phyloP scores from a whole-genome alignment of 495 filamentous ascomycete species.

The Lentithecium fluviatile region DNA sequence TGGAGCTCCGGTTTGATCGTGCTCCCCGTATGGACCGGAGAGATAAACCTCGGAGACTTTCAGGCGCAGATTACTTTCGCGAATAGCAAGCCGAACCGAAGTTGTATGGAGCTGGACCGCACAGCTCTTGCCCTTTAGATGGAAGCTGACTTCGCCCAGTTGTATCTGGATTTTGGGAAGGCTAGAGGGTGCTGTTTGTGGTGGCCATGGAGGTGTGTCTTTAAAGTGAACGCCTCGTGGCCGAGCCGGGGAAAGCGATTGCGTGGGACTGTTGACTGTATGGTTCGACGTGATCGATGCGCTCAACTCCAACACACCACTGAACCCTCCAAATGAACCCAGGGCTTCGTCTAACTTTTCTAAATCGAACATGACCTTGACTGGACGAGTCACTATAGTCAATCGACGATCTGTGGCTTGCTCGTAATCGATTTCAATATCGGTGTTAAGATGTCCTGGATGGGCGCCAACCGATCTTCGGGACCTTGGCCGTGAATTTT shows the following conservation, averaged over 20 bases:
- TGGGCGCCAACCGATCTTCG: constrained; percentile 16
- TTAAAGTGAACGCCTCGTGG: constrained; percentile 75
- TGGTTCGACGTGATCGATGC: constrained; percentile 76
- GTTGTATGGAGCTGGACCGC: constrained; percentile 71
- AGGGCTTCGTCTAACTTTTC: constrained; percentile 82
- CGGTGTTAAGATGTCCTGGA: constrained; percentile 13
- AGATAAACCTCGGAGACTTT: constrained; percentile 74
- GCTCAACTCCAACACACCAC: constrained; percentile 83
- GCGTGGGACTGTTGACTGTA: constrained; percentile 48
- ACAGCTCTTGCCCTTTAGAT: constrained; percentile 73
- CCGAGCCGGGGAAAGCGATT: constrained; percentile 39
- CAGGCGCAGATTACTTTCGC: constrained; percentile 56
- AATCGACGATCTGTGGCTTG: constrained; percentile 42
- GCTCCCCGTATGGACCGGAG: constrained; percentile 62
- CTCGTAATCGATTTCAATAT: constrained; percentile 29
- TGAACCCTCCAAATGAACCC: constrained; percentile 86
- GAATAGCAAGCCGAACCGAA: constrained; percentile 73
- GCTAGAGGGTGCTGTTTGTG: constrained; percentile 15
- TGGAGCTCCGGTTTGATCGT: constrained; percentile 49
- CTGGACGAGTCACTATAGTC: constrained; percentile 76
- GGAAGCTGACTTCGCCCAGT: constrained; percentile 70
- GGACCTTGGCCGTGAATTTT: constrained; percentile 23
- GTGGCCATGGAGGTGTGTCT: constrained; percentile 48
- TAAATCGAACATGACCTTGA: constrained; percentile 75
- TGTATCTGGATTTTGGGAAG: constrained; percentile 66